These are phyloP conservation scores for Euphrasia arctica DNA, from an alignment of 305 asterid genomes.

Conservation along the genomic window DNA sequence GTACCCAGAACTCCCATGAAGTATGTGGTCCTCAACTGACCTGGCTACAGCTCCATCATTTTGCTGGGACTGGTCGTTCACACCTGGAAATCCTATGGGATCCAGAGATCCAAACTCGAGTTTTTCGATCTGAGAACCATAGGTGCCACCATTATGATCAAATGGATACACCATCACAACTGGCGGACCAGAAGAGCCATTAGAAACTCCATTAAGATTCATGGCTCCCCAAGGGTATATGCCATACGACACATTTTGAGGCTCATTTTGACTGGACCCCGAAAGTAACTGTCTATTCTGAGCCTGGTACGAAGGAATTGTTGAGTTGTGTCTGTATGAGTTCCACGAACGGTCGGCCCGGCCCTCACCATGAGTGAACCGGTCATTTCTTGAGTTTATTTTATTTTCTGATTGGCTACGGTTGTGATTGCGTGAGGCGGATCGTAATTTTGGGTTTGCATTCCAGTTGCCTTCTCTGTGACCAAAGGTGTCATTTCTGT, in stretches of 20 bases:
- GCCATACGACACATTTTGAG: conserved; percentile 50
- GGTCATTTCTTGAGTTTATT: conserved; percentile 56
- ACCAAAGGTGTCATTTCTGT: conserved; percentile 52
- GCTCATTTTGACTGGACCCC: conserved; percentile 55
- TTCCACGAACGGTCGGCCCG: conserved; percentile 67
- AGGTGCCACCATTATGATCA: conserved; percentile 41
- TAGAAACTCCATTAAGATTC: conserved; percentile 55
- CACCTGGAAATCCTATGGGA: conserved; percentile 45
- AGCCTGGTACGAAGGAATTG: conserved; percentile 44
- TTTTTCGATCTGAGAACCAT: conserved; percentile 43
- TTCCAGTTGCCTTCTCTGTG: conserved; percentile 81
- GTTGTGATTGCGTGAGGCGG: conserved; percentile 49
- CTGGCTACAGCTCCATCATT: conserved; percentile 49
- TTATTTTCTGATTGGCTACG: conserved; percentile 61
- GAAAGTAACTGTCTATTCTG: conserved; percentile 65
- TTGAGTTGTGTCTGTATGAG: conserved; percentile 51
- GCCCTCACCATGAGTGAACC: conserved; percentile 47
- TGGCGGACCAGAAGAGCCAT: conserved; percentile 59
- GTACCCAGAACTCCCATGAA: conserved; percentile 53
- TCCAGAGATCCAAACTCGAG: conserved; percentile 79
- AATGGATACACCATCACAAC: conserved; percentile 73
- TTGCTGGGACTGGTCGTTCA: conserved; percentile 46
- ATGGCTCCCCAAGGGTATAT: conserved; percentile 54
- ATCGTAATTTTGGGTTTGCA: conserved; percentile 60
- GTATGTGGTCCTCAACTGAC: conserved; percentile 60